These are phyloP conservation scores for Symbiodinium pilosum DNA, from an alignment of 73 alveolate genomes.

Conservation along the genomic window DNA sequence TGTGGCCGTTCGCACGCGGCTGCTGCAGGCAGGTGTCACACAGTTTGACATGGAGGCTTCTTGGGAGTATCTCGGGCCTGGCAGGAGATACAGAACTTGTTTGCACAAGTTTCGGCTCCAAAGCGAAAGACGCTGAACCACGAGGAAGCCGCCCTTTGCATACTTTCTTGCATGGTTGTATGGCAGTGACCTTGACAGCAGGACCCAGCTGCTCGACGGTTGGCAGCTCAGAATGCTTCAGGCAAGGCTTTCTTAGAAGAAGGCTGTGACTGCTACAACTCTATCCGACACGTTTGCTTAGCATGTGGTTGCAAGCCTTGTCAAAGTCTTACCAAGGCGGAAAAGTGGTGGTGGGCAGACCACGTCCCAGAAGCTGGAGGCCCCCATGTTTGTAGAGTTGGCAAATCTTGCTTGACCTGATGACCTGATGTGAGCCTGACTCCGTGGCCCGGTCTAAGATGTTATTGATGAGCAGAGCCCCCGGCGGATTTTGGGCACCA, in stretches of 20 bases:
- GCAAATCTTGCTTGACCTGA: not conserved
- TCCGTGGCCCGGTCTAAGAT: too few species aligned
- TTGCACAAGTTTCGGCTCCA: not conserved
- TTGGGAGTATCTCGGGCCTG: not conserved
- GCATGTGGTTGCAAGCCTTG: too few species aligned
- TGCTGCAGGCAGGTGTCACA: not conserved
- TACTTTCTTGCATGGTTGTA: too few species aligned
- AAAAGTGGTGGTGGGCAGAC: conserved; percentile 7
- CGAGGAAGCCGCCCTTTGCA: not conserved
- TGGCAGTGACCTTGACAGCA: not conserved
- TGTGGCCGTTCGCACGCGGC: not conserved
- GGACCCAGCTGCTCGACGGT: not conserved
- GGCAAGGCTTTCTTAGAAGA: not conserved
- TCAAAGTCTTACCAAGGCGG: not conserved
- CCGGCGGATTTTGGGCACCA: too few species aligned
- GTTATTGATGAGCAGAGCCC: too few species aligned
- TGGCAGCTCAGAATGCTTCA: not conserved
- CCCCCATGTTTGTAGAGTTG: not conserved
- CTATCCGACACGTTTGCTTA: too few species aligned
- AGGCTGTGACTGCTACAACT: too few species aligned
- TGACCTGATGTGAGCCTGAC: too few species aligned
- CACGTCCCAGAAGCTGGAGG: not conserved
- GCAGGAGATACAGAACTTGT: not conserved
- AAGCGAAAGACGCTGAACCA: not conserved
- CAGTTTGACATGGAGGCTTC: not conserved